Evolutionary conservation across 768 basidiomycete species (phyloP).

Genomic region (Lactifluus piperatus): DNA sequence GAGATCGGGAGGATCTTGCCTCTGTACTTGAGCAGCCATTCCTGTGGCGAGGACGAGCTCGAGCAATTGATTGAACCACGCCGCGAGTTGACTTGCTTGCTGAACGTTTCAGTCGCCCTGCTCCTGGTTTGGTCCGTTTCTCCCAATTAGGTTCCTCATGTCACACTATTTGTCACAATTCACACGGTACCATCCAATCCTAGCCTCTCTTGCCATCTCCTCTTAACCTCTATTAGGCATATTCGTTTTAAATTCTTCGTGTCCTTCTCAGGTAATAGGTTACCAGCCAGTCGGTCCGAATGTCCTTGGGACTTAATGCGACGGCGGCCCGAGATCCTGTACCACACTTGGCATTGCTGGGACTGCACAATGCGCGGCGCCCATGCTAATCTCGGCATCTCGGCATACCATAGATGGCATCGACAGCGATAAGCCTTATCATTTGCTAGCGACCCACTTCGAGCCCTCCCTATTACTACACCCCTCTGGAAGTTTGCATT

Average conservation of each 20-base stretch:
- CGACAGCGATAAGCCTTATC: too few relatives aligned
- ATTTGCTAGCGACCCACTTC: too few relatives aligned
- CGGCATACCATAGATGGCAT: too few relatives aligned
- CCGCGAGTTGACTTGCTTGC: slow-evolving; percentile 16
- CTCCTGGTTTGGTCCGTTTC: slow-evolving; percentile 16
- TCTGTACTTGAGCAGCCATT: slow-evolving; percentile 22
- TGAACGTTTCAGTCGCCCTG: slow-evolving; percentile 17
- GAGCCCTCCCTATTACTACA: too few relatives aligned
- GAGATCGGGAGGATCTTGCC: slow-evolving; percentile 21
- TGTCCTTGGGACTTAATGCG: not conserved
- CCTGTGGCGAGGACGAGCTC: slow-evolving; percentile 13
- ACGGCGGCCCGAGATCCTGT: not conserved
- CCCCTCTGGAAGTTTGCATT: too few relatives aligned
- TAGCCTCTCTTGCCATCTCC: not conserved
- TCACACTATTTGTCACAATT: slow-evolving; percentile 5
- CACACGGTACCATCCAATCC: slow-evolving; percentile 24
- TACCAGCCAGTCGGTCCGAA: slow-evolving; percentile 2
- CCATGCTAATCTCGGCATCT: too few relatives aligned
- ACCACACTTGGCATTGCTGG: too few relatives aligned
- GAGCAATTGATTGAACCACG: slow-evolving; percentile 18
- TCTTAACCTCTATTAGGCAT: slow-evolving; percentile 48
- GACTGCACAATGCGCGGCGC: too few relatives aligned
- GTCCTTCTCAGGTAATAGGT: slow-evolving; percentile 34
- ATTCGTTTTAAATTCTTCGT: slow-evolving; percentile 30
- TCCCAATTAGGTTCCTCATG: slow-evolving; percentile 3